Evolutionary conservation across 371 early-diverging fungal species (phyloP).

Genomic region (Blakeslea trispora): DNA sequence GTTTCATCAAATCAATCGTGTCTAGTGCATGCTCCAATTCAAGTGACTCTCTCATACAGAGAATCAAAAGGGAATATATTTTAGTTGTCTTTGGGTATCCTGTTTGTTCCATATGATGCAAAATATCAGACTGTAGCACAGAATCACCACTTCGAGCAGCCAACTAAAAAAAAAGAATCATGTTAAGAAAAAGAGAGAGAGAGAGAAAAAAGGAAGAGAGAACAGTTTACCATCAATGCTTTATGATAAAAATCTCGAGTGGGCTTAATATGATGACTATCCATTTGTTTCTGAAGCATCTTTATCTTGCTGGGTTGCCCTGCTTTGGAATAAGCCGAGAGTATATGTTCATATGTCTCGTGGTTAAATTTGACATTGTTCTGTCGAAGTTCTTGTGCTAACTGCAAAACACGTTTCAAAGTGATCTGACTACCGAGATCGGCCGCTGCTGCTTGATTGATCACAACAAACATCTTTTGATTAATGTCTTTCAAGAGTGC

Average conservation of each 20-base stretch:
- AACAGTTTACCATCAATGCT: slow-evolving; percentile 29
- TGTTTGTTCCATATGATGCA: slow-evolving; percentile 29
- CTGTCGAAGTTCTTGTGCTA: slow-evolving; percentile 19
- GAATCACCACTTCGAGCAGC: slow-evolving; percentile 27
- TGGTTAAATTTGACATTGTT: slow-evolving; percentile 13
- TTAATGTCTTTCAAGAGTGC: slow-evolving; percentile 13
- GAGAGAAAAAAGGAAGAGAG: not conserved
- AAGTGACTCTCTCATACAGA: slow-evolving; percentile 36
- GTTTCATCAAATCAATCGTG: slow-evolving; percentile 39
- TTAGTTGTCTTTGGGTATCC: slow-evolving; percentile 15
- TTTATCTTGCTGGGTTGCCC: slow-evolving; percentile 7
- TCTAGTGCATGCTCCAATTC: slow-evolving; percentile 45
- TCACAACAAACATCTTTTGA: slow-evolving; percentile 14
- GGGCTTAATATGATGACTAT: slow-evolving; percentile 16
- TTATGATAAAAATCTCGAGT: slow-evolving; percentile 20
- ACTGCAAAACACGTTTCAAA: slow-evolving; percentile 6
- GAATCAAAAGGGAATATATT: slow-evolving; percentile 27
- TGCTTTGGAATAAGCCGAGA: slow-evolving; percentile 34
- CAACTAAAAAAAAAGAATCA: slow-evolving; percentile 13
- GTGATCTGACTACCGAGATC: slow-evolving; percentile 3
- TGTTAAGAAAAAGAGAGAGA: not conserved
- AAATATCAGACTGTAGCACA: slow-evolving; percentile 23
- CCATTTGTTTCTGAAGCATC: slow-evolving; percentile 30
- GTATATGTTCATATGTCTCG: slow-evolving; percentile 27
- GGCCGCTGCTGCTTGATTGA: slow-evolving; percentile 11